phyloP scores from a whole-genome alignment of 345 rosid genomes.

The Jatropha curcas region DNA sequence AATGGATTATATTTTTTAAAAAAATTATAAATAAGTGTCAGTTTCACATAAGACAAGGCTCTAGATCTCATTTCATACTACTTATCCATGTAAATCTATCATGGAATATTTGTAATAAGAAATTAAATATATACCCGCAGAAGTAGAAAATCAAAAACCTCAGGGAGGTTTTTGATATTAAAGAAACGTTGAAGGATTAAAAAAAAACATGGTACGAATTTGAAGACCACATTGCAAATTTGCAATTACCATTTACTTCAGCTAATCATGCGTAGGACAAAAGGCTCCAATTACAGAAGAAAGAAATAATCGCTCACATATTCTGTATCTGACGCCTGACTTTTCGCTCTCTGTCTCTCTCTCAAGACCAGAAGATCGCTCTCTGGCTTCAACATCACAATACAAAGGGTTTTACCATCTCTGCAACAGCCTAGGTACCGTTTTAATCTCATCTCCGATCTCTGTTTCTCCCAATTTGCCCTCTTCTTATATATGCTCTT shows the following conservation, averaged over 20 bases:
- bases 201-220: no score
- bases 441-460: background rate
- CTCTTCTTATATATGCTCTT: background rate
- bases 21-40: no score
- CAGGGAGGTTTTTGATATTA: background rate
- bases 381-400: background rate
- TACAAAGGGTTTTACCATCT: background rate
- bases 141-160: background rate
- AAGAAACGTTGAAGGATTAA: background rate
- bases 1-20: no score
- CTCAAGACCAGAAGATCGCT: background rate
- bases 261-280: background rate
- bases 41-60: no score
- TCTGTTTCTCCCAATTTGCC: background rate
- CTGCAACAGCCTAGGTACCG: background rate
- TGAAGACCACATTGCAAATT: no score
- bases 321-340: background rate
- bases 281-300: background rate
- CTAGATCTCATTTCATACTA: no score
- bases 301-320: background rate
- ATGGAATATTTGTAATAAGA: no score
- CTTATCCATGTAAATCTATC: no score
- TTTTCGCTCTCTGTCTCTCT: background rate
- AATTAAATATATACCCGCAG: no score
- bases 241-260: no score